These are phyloP conservation scores for Thielaviopsis cerberus DNA, from an alignment of 2,329 filamentous ascomycete genomes.

Conservation along the genomic window DNA sequence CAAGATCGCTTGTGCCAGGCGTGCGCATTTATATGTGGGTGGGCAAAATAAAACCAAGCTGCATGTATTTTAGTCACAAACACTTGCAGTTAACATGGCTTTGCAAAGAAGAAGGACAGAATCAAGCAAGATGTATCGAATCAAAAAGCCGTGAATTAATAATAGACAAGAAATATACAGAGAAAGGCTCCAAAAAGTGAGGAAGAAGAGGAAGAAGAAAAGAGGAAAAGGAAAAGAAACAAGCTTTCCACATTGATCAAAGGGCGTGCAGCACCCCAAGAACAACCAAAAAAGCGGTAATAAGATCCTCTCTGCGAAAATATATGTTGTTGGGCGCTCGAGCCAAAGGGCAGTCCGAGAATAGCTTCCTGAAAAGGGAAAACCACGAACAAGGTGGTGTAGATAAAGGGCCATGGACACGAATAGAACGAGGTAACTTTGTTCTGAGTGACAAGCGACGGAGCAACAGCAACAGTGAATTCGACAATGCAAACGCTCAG, in stretches of 20 bases:
- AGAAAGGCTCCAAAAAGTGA: background rate
- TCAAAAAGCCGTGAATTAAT: background rate
- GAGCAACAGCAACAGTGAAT: too few species aligned
- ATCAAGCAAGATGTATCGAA: background rate
- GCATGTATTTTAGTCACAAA: background rate
- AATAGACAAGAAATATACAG: background rate
- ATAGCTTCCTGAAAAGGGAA: background rate
- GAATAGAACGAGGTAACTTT: background rate
- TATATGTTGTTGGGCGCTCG: background rate
- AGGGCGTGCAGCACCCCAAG: background rate
- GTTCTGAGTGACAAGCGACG: background rate
- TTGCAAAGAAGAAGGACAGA: background rate
- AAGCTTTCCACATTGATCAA: background rate
- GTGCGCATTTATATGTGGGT: background rate
- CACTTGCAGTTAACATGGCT: background rate
- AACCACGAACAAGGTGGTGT: background rate
- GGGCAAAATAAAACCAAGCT: background rate
- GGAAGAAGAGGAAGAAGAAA: background rate
- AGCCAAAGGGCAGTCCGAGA: background rate
- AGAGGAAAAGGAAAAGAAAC: background rate
- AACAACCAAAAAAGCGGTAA: background rate
- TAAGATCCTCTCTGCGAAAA: background rate
- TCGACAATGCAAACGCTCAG: too few species aligned
- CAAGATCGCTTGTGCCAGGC: background rate
- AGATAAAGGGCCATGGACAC: background rate